Evolutionary conservation across 306 rosid species (phyloP), one percentile per base, ranked within the genome.

Genomic region (Gastrolobium bilobum): DNA sequence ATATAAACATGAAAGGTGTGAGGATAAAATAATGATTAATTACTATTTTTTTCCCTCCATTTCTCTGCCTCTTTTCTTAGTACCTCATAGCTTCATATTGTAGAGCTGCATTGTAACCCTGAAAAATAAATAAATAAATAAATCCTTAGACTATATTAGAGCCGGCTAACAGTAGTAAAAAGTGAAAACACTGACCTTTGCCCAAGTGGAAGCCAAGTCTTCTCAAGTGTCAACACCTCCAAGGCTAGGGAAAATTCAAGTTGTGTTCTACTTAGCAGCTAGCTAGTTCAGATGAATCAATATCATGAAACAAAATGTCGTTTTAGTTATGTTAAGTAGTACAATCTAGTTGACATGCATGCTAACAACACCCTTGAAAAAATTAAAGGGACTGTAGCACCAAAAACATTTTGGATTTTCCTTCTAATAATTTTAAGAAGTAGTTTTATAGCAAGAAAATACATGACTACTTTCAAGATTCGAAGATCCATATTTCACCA

Each of bases 401-500:
- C 64, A 44, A 43, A 42, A 43, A 44, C 3, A n/a, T 31, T 43
- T 2, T 44, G 26, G 14, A 59, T 74, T 44, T 44, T 52, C 2
- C 52, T 26, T 35, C 13, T 6, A 2, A 29, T 73, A 34, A 15
- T 33, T 33, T 74, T 59, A 9, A 6, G 62, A 20, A 61, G 80
- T 50, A 10, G 63, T 48, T 75, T 61, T 75, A n/a, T 39, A 26
- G 38, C 15, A 9, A 44, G 13, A 43, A 76, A 60, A 15, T 6
- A 10, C 73, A 68, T 44, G 56, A 68, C 29, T 47, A 29, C 57
- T 46, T 43, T 68, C 11, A 68, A 47, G 38, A 10, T 46, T 31
- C 1, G 42, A 62, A 64, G 72, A 63, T 48, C 53, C 1, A 37
- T 20, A 13, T 63, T 62, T 50, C 70, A 39, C 54, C 77, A 26